Evolutionary conservation across 768 basidiomycete species (phyloP).

Genomic region (Candolleomyces efflorescens): DNA sequence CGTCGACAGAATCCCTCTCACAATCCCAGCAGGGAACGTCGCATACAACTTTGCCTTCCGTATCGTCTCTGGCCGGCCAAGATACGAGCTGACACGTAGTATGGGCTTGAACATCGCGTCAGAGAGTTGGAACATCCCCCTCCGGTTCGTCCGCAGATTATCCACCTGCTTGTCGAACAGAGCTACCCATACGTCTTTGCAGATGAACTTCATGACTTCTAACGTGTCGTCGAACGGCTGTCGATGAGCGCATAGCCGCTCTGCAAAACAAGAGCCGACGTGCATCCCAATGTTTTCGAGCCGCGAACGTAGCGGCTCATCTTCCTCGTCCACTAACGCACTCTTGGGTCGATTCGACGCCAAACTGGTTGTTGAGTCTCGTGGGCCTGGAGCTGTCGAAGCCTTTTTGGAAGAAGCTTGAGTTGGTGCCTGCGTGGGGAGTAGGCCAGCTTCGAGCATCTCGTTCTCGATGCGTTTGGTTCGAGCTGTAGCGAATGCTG

Average conservation of each 20-base stretch:
- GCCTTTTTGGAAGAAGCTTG: slow-evolving; percentile 33
- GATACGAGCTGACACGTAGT: slow-evolving; percentile 62
- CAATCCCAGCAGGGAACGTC: slow-evolving; percentile 77
- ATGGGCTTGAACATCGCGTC: slow-evolving; percentile 90
- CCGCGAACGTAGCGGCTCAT: slow-evolving; percentile 62
- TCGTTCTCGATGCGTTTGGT: slow-evolving; percentile 68
- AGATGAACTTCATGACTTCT: slow-evolving; percentile 92
- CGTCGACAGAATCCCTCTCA: slow-evolving; percentile 76
- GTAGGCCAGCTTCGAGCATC: slow-evolving; percentile 74
- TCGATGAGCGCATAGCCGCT: slow-evolving; percentile 75
- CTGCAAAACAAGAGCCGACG: slow-evolving; percentile 82
- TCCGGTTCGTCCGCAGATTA: slow-evolving; percentile 91
- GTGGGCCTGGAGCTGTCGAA: slow-evolving; percentile 27
- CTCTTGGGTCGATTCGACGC: slow-evolving; percentile 19
- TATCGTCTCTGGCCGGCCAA: slow-evolving; percentile 69
- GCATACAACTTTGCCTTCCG: slow-evolving; percentile 75
- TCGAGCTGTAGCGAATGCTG: slow-evolving; percentile 66
- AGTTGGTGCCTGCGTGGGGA: slow-evolving; percentile 47
- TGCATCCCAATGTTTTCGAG: slow-evolving; percentile 83
- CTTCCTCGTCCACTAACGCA: slow-evolving; percentile 56
- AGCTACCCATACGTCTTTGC: slow-evolving; percentile 92
- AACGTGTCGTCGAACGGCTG: slow-evolving; percentile 77
- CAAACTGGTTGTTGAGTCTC: slow-evolving; percentile 43
- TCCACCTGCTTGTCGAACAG: slow-evolving; percentile 96
- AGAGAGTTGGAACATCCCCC: slow-evolving; percentile 91